These are phyloP conservation scores for Gaeumannomyces tritici DNA, from an alignment of 2,329 filamentous ascomycete genomes.

Conservation along the genomic window DNA sequence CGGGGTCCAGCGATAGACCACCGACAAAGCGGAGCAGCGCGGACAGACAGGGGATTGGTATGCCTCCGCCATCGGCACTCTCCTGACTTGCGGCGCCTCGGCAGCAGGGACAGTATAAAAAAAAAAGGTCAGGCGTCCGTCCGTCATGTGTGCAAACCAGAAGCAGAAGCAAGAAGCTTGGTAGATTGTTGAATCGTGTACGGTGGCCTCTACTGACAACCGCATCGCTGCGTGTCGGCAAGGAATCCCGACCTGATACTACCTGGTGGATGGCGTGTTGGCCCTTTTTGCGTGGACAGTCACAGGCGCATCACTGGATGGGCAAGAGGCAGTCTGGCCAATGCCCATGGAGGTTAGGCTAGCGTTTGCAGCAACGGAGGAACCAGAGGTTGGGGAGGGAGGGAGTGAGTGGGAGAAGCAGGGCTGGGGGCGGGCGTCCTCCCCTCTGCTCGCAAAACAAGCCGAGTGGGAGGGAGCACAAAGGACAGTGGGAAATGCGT, in stretches of 20 bases:
- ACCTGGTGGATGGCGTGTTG: too few relatives aligned
- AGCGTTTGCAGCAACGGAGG: neutral
- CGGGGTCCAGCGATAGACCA: neutral
- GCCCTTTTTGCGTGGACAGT: too few relatives aligned
- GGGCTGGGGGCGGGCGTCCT: too few relatives aligned
- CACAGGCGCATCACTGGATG: too few relatives aligned
- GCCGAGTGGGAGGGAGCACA: neutral
- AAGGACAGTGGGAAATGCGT: neutral
- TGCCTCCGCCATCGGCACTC: neutral
- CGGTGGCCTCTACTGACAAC: neutral
- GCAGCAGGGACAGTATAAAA: neutral
- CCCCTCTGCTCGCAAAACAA: too few relatives aligned
- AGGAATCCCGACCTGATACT: too few relatives aligned
- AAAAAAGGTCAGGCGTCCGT: neutral
- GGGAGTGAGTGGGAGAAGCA: too few relatives aligned
- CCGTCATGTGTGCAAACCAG: neutral
- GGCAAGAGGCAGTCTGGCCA: neutral
- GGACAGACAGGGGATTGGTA: neutral
- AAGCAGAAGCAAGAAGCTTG: neutral
- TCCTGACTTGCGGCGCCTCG: neutral
- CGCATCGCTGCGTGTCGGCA: neutral
- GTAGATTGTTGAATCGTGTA: neutral
- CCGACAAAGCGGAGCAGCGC: neutral
- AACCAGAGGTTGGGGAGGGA: neutral
- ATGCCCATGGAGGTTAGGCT: neutral